Percentiles rank a stretch among this genome's conserved stretches.
phyloP scores from a whole-genome alignment of 768 basidiomycete species.

The Termitomyces sp. region DNA sequence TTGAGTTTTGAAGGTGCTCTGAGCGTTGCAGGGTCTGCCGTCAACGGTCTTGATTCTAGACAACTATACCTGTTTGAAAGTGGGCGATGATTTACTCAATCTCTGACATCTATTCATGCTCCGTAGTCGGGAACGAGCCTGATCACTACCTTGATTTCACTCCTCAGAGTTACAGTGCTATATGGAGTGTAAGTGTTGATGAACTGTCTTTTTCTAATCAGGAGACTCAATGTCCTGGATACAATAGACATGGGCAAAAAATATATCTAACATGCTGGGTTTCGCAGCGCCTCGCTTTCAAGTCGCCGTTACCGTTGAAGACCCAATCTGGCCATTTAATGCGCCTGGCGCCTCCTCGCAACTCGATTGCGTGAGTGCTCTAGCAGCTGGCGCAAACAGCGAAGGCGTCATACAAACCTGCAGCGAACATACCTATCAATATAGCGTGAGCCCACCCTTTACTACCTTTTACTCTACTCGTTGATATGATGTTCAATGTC shows the following conservation, averaged over 20 bases:
- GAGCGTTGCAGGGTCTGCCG: slow-evolving; percentile 35
- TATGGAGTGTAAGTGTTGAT: slow-evolving; percentile 34
- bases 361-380: slow-evolving; percentile 43
- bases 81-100: slow-evolving; percentile 11
- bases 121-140: slow-evolving; percentile 47
- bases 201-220: neutral
- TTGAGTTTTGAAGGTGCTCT: slow-evolving; percentile 37
- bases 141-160: slow-evolving; percentile 42
- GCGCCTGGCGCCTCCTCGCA: slow-evolving; percentile 34
- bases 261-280: slow-evolving; percentile 35
- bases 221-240: neutral
- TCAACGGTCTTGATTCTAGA: slow-evolving; percentile 26
- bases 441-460: slow-evolving; percentile 30
- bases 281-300: slow-evolving; percentile 37
- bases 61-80: slow-evolving; percentile 42
- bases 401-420: slow-evolving; percentile 38
- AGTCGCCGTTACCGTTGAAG: slow-evolving; percentile 42
- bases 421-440: slow-evolving; percentile 52
- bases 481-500: neutral
- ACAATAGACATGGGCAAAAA: slow-evolving; percentile 40
- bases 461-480: neutral
- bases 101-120: neutral
- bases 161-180: slow-evolving; percentile 35
- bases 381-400: slow-evolving; percentile 38
- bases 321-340: slow-evolving; percentile 47